Percentiles rank a stretch among this genome's conserved stretches.
Conservation (phyloP, 108 stramenopile genomes). For the Fistulifera pelliculosa region DNA sequence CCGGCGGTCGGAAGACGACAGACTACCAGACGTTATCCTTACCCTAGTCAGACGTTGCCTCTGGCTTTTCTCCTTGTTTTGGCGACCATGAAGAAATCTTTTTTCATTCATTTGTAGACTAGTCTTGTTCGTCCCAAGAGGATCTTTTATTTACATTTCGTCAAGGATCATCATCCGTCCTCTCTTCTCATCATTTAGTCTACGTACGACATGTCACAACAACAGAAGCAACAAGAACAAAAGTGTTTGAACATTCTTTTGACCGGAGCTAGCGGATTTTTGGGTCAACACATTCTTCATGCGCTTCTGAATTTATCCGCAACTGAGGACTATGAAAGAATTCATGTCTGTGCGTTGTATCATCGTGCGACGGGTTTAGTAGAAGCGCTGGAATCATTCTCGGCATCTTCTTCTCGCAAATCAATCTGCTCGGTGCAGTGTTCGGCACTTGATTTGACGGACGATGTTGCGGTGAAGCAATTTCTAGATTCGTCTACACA, state of each 20-base stretch:
- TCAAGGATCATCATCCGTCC: too few relatives aligned
- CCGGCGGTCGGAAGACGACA: too few relatives aligned
- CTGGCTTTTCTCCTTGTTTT: too few relatives aligned
- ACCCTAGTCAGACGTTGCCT: too few relatives aligned
- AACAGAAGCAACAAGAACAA: neutral
- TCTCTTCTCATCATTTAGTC: too few relatives aligned
- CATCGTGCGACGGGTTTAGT: conserved; percentile 9
- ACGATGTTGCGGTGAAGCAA: conserved; percentile 2
- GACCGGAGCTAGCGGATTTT: conserved; percentile 69
- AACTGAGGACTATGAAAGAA: neutral
- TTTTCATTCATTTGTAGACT: too few relatives aligned
- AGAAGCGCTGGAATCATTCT: conserved; percentile 4
- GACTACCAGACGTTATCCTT: too few relatives aligned
- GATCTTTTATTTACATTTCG: too few relatives aligned
- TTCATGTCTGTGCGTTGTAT: conserved; percentile 19
- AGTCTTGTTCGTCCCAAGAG: too few relatives aligned
- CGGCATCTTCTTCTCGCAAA: neutral
- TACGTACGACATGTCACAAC: too few relatives aligned
- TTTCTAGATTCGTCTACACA: neutral
- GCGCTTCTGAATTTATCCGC: conserved; percentile 11
- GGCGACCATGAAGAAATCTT: too few relatives aligned
- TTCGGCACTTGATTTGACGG: conserved; percentile 25
- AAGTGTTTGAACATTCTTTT: conserved; percentile 22
- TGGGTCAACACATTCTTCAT: conserved; percentile 65
- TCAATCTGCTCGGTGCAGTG: neutral